Evolutionary conservation across 805 yeast genomes (phyloP).

Genomic region (Lipomyces yamadae): DNA sequence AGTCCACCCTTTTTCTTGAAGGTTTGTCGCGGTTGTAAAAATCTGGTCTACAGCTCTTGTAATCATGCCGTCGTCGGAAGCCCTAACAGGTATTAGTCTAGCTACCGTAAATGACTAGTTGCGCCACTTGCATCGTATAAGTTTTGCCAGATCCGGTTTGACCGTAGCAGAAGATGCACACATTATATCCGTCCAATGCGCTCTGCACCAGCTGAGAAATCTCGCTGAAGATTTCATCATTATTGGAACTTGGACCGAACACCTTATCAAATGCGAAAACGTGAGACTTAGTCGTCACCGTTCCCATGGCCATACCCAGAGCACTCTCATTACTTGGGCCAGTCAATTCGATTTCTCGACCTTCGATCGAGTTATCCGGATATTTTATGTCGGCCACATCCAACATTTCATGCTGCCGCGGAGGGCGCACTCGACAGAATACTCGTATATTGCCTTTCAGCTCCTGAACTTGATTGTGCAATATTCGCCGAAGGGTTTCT

Average conservation of each 20-base stretch:
- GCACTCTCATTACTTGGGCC: constrained; percentile 38
- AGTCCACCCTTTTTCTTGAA: constrained; percentile 64
- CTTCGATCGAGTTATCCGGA: constrained; percentile 43
- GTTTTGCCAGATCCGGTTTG: constrained; percentile 98
- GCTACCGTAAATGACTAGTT: not conserved
- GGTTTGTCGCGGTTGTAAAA: constrained; percentile 57
- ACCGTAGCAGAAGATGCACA: constrained; percentile 95
- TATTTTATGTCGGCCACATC: constrained; percentile 45
- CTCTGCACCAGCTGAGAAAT: constrained; percentile 83
- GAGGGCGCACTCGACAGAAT: constrained; percentile 82
- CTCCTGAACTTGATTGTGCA: constrained; percentile 81
- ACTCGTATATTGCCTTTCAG: constrained; percentile 91
- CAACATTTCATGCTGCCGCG: constrained; percentile 37
- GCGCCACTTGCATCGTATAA: constrained; percentile 65
- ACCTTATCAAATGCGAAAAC: constrained; percentile 78
- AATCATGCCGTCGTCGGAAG: constrained; percentile 73
- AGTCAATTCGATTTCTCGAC: constrained; percentile 39
- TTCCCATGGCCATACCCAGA: constrained; percentile 36
- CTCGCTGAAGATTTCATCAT: constrained; percentile 76
- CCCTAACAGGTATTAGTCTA: constrained; percentile 45
- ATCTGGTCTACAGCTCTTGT: constrained; percentile 75
- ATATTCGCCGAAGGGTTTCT: constrained; percentile 61
- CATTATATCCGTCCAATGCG: constrained; percentile 86
- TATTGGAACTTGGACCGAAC: constrained; percentile 60
- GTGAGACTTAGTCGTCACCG: constrained; percentile 41